Evolutionary conservation across 257 asterid genomes (phyloP).

Genomic region (Salvia rosmarinus): DNA sequence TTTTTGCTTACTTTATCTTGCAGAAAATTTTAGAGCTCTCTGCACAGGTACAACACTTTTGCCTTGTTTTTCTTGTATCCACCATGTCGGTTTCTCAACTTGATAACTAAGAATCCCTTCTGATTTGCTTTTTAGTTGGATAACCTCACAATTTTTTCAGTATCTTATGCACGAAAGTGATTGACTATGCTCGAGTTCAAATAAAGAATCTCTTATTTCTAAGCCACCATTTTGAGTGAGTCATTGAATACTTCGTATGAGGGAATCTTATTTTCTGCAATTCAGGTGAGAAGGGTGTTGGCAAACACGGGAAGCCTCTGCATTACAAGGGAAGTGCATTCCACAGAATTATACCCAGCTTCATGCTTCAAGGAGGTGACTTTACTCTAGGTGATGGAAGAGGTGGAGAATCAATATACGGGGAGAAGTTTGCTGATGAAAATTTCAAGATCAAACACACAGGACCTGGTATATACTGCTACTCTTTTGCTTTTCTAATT

Average conservation of each 20-base stretch:
- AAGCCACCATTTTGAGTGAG: conserved; percentile 13
- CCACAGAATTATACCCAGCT: conserved; percentile 95
- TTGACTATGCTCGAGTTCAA: background rate
- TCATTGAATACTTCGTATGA: conserved; percentile 7
- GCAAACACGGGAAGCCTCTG: conserved; percentile 85
- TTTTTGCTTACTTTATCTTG: conserved; percentile 35
- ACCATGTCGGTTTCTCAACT: background rate
- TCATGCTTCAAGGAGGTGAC: conserved; percentile 99
- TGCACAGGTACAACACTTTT: conserved; percentile 71
- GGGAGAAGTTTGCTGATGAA: conserved; percentile 90
- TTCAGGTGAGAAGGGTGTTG: conserved; percentile 90
- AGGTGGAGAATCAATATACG: conserved; percentile 94
- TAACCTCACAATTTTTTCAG: conserved; percentile 6
- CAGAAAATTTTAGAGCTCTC: conserved; percentile 93
- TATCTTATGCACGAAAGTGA: background rate
- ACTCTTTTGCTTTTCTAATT: background rate
- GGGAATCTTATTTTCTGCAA: conserved; percentile 18
- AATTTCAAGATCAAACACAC: conserved; percentile 93
- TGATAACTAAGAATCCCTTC: background rate
- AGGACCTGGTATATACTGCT: conserved; percentile 70
- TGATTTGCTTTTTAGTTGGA: conserved; percentile 5
- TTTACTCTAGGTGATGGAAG: conserved; percentile 98
- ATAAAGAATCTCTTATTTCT: background rate
- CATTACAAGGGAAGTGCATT: conserved; percentile 89
- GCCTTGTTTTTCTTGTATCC: background rate